Conservation (phyloP, 306 rosid species). For the Lathyrus sativus region DNA sequence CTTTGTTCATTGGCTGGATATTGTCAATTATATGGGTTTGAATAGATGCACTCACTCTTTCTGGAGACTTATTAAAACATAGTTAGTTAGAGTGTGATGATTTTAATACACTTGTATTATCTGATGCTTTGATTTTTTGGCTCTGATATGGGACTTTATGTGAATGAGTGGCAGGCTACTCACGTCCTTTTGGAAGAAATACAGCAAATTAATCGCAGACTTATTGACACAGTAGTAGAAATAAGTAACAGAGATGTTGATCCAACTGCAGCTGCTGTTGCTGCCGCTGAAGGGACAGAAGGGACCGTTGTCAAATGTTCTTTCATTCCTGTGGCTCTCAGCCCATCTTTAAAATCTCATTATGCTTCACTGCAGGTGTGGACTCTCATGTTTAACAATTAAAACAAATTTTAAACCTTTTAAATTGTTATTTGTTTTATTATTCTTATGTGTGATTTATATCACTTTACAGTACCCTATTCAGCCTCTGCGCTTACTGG, state of each 20-base stretch:
- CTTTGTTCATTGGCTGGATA: slow-evolving; percentile 21
- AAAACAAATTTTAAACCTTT: neutral
- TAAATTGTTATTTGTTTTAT: neutral
- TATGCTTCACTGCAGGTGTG: slow-evolving; percentile 79
- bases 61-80: too few relatives aligned
- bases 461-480: slow-evolving; percentile 76
- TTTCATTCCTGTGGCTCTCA: slow-evolving; percentile 83
- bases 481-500: slow-evolving; percentile 84
- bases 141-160: slow-evolving; percentile 35
- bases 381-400: slow-evolving; percentile 34
- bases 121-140: slow-evolving; percentile 13
- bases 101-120: slow-evolving; percentile 22
- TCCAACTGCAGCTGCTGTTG: slow-evolving; percentile 62
- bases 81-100: slow-evolving; percentile 8
- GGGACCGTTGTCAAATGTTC: slow-evolving; percentile 90
- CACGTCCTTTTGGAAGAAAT: slow-evolving; percentile 88
- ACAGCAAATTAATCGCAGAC: slow-evolving; percentile 73
- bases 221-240: slow-evolving; percentile 83
- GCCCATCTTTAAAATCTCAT: slow-evolving; percentile 79
- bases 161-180: slow-evolving; percentile 64
- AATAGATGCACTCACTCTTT: neutral
- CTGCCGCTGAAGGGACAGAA: slow-evolving; percentile 64
- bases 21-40: slow-evolving; percentile 1
- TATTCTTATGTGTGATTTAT: slow-evolving; percentile 34
- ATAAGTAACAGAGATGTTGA: slow-evolving; percentile 74